These are phyloP conservation scores for Rhodosporidiobolus sp. DNA, from an alignment of 768 basidiomycete species.

Conservation along the genomic window DNA sequence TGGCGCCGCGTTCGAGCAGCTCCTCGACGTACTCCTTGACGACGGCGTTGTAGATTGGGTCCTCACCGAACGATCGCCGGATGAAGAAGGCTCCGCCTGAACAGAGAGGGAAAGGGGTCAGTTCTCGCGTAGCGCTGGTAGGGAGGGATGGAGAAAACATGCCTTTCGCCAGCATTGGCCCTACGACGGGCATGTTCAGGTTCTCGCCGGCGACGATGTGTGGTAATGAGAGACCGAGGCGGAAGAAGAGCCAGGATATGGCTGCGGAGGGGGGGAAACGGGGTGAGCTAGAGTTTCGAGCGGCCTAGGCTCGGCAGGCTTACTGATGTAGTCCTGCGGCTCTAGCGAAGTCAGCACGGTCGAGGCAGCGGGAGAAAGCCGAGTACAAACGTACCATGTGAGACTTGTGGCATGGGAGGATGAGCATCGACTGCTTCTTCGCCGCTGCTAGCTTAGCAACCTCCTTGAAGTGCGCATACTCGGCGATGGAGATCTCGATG, in stretches of 20 bases:
- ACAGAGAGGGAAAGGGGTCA: too few species aligned
- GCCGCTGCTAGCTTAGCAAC: conserved; percentile 34
- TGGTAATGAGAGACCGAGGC: conserved; percentile 37
- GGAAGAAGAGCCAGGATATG: conserved; percentile 41
- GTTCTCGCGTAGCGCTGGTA: too few species aligned
- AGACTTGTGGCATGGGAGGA: conserved; percentile 43
- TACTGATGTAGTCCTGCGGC: conserved; percentile 15
- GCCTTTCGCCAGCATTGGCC: conserved; percentile 29
- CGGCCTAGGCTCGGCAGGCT: too few species aligned
- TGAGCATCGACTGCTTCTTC: conserved; percentile 40
- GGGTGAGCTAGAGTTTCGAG: too few species aligned
- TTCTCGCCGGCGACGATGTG: conserved; percentile 45
- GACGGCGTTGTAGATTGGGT: conserved; percentile 19
- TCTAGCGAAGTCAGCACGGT: neutral
- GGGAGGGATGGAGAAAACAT: too few species aligned
- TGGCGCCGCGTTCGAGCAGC: conserved; percentile 39
- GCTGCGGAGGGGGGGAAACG: neutral
- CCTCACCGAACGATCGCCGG: conserved; percentile 22
- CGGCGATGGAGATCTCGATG: conserved; percentile 31
- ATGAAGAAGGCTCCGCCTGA: conserved; percentile 44
- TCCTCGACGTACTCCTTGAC: conserved; percentile 42
- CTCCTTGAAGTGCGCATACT: conserved; percentile 36
- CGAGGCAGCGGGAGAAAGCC: neutral
- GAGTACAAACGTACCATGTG: conserved; percentile 31
- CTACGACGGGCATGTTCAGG: conserved; percentile 43